Evolutionary conservation across 768 basidiomycete species (phyloP), one percentile per base, ranked within the genome.

Genomic region (Psilocybe subaeruginosa): DNA sequence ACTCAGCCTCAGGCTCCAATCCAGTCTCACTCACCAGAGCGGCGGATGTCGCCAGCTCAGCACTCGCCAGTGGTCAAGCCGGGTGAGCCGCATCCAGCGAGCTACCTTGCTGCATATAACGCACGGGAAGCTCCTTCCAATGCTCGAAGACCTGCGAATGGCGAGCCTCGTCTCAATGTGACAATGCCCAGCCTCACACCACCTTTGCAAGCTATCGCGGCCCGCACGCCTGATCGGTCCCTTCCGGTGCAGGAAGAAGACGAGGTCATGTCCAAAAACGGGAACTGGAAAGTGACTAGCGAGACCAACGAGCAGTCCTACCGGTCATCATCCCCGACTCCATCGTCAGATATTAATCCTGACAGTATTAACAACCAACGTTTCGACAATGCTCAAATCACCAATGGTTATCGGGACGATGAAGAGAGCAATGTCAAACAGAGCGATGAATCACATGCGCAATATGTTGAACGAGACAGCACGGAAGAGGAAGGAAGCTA

Each of bases 211-310:
- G 71, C 79, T 8, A 78, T 82, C 70, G 69, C 77, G 61, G 77
- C 82, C 4, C 85, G 88, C 19, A 85, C 86, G 19, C 86, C 90
- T 1, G 90, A 91, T 71, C 80, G 89, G 35, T 90, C 90, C 14
- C 78, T 92, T 27, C 90, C 90, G 17, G 82, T 91, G 2, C 90
- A 92, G 71, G 90, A 92, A 69, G 90, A 91, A 66, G 90, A 91
- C 65, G 88, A 90, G 63, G 66, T 73, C 11, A 59, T 65, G 39
- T 65, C 72, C 27, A 81, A 79, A 67, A 76, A 73, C 33, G 72
- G 64, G 14, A 63, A 56, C 37, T 76, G 75, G 73, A 72, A 75
- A 59, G 69, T 72, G 31, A 67, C 63, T 16, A 73, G 75, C 56
- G 73, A 74, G 46, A 63, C 70, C 45, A 74, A 76, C 53, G 69